Conservation (phyloP, 257 asterid species). For the Cynanchum wilfordii region DNA sequence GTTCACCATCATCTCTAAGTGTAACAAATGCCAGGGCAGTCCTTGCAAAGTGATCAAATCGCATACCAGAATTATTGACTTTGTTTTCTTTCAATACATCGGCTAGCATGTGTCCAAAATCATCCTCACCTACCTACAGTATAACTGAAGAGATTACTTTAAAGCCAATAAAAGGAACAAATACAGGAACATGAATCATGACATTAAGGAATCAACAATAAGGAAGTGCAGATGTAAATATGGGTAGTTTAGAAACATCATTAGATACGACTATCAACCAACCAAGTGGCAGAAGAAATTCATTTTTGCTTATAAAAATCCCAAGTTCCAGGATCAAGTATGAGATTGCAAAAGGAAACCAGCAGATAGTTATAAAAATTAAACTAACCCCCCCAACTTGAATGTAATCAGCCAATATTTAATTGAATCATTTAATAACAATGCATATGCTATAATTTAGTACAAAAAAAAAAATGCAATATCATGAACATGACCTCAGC, state of each 20-base stretch:
- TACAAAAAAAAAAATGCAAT: not conserved
- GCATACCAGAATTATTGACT: conserved; percentile 72
- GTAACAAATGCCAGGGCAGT: conserved; percentile 90
- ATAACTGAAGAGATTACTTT: conserved; percentile 7
- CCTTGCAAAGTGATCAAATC: conserved; percentile 71
- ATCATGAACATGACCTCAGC: not conserved
- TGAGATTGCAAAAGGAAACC: not conserved
- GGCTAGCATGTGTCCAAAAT: conserved; percentile 80
- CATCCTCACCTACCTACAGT: conserved; percentile 85
- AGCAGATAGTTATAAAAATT: not conserved
- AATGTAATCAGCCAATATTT: conserved; percentile 1
- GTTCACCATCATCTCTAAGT: conserved; percentile 82
- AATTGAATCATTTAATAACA: not conserved
- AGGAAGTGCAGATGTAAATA: not conserved
- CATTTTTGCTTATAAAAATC: not conserved
- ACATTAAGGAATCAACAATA: not conserved
- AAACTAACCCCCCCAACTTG: conserved; percentile 1
- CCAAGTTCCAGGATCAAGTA: not conserved
- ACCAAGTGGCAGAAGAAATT: too few species aligned
- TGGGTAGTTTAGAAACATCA: not conserved
- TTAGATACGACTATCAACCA: not conserved
- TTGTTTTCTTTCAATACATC: conserved; percentile 67
- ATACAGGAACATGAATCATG: not conserved
- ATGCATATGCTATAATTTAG: not conserved
- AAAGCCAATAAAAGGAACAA: conserved; percentile 5